phyloP scores from a whole-genome alignment of 768 basidiomycete species.

The Phanerochaete sordida region DNA sequence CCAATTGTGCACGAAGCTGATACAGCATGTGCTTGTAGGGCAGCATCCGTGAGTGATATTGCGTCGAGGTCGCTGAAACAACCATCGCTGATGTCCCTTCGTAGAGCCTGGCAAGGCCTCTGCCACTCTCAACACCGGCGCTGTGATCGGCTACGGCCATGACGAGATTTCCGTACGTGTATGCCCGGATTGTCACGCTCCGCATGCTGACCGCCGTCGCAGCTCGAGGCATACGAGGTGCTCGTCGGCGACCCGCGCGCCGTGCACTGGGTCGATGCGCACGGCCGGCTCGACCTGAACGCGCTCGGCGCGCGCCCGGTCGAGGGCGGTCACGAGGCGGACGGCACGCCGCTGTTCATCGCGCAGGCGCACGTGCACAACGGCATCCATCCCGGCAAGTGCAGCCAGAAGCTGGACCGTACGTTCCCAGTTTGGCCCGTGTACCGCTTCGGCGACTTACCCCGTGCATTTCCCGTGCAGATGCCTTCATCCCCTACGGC shows the following conservation, averaged over 20 bases:
- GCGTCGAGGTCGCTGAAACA: background rate
- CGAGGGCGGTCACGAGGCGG: slow-evolving; percentile 63
- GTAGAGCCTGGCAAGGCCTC: slow-evolving; percentile 72
- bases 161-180: slow-evolving; percentile 53
- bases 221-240: slow-evolving; percentile 65
- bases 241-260: slow-evolving; percentile 60
- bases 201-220: background rate
- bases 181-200: background rate
- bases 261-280: slow-evolving; percentile 53
- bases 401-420: slow-evolving; percentile 50
- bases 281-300: slow-evolving; percentile 42
- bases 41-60: slow-evolving; percentile 42
- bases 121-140: slow-evolving; percentile 53
- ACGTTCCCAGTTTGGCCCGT: slow-evolving; percentile 12
- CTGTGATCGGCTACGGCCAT: slow-evolving; percentile 56
- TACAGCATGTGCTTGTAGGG: slow-evolving; percentile 32
- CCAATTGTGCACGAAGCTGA: background rate
- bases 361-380: slow-evolving; percentile 52
- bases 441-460: background rate
- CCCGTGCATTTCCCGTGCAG: slow-evolving; percentile 23
- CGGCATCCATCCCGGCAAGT: slow-evolving; percentile 63
- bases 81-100: background rate
- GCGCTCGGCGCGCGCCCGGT: slow-evolving; percentile 50
- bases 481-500: slow-evolving; percentile 54
- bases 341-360: slow-evolving; percentile 59